A percentile compares a stretch with the other conserved stretches of the same genome.
Conservation (phyloP, 2,329 filamentous ascomycete genomes). For the Westerdykella ornata region DNA sequence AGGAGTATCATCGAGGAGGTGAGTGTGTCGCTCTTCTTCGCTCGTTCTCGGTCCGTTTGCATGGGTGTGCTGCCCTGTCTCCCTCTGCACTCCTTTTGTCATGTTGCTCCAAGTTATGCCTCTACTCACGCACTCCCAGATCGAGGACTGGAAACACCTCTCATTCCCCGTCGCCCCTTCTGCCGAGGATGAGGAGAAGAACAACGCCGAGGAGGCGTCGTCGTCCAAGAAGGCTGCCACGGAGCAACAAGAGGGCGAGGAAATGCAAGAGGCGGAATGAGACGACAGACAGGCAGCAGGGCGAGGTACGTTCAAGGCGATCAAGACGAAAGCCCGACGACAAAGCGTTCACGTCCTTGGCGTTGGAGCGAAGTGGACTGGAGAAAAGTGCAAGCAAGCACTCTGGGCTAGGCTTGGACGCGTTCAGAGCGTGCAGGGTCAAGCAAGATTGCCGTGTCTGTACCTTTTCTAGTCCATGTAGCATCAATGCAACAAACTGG, state of each 20-base stretch:
- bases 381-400: too few species aligned
- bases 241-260: background rate
- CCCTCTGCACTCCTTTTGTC: background rate
- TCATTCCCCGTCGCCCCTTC: conserved; percentile 51
- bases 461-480: too few species aligned
- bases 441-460: too few species aligned
- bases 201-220: too few species aligned
- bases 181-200: conserved; percentile 31
- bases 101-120: background rate
- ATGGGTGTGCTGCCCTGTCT: background rate
- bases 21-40: conserved; percentile 9
- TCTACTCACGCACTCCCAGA: conserved; percentile 10
- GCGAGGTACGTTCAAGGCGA: too few species aligned
- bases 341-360: too few species aligned
- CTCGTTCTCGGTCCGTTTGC: background rate
- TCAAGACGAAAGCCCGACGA: too few species aligned
- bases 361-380: too few species aligned
- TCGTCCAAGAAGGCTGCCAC: background rate
- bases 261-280: background rate
- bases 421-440: too few species aligned
- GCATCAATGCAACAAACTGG: too few species aligned
- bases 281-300: background rate
- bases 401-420: too few species aligned
- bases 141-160: conserved; percentile 82
- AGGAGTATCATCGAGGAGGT: conserved; percentile 90